A percentile compares a stretch with the other conserved stretches of the same genome.
These are phyloP conservation scores for Pholiota adiposa DNA, from an alignment of 1,284 basidiomycete genomes.

Conservation along the genomic window DNA sequence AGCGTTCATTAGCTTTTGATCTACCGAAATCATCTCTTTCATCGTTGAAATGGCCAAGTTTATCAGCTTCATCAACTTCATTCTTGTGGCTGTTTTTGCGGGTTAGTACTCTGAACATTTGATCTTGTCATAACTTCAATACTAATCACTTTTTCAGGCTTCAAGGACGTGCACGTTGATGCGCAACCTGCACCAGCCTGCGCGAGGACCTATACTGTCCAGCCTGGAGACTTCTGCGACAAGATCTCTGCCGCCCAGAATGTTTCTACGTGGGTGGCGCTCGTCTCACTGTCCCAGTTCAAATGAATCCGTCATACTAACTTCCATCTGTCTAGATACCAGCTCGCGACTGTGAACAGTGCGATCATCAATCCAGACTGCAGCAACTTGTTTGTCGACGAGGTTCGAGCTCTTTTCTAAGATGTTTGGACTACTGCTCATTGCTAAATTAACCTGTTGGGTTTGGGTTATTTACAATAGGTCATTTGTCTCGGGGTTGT, in stretches of 20 bases:
- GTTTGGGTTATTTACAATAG: no score
- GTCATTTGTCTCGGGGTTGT: slow-evolving; percentile 46
- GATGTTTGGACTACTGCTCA: neutral
- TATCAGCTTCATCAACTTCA: neutral
- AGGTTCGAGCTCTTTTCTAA: slow-evolving; percentile 24
- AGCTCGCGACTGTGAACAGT: slow-evolving; percentile 46
- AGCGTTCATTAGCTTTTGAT: no score
- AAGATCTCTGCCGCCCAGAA: slow-evolving; percentile 45
- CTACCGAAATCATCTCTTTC: neutral
- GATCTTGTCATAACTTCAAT: no score
- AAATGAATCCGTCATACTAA: neutral
- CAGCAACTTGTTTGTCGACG: slow-evolving; percentile 43
- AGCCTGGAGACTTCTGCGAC: slow-evolving; percentile 46
- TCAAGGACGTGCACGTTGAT: slow-evolving; percentile 1
- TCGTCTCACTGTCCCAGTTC: neutral
- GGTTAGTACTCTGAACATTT: slow-evolving; percentile 1
- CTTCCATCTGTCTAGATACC: slow-evolving; percentile 36
- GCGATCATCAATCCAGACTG: slow-evolving; percentile 45
- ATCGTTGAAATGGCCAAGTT: slow-evolving; percentile 5
- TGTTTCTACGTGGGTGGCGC: slow-evolving; percentile 41
- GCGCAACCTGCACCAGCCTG: slow-evolving; percentile 28
- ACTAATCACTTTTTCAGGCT: neutral
- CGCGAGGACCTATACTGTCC: slow-evolving; percentile 43
- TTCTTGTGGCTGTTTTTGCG: slow-evolving; percentile 6
- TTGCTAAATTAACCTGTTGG: neutral